Evolutionary conservation across 495 filamentous ascomycete species (phyloP).

Genomic region (Neurospora sp.): DNA sequence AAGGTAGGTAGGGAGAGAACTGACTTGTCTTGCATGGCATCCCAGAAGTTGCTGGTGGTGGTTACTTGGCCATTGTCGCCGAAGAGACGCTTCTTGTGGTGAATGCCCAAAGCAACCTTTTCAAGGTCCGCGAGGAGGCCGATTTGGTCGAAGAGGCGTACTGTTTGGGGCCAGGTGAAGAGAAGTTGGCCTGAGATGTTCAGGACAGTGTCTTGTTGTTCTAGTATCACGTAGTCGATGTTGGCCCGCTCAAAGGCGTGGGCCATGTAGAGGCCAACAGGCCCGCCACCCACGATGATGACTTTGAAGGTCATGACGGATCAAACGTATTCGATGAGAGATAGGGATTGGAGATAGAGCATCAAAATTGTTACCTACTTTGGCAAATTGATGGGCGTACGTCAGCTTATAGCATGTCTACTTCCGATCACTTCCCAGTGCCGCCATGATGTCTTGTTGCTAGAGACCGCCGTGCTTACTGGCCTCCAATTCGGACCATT

Average conservation of each 20-base stretch:
- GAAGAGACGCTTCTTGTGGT: conserved; percentile 38
- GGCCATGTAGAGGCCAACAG: conserved; percentile 39
- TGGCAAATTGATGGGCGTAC: neutral
- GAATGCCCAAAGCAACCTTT: conserved; percentile 50
- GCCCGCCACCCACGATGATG: conserved; percentile 43
- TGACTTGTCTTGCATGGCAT: conserved; percentile 4
- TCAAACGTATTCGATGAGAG: neutral
- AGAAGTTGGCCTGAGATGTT: conserved; percentile 27
- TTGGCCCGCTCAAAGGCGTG: conserved; percentile 28
- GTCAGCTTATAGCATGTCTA: neutral
- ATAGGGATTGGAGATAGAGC: neutral
- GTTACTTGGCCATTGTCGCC: conserved; percentile 7
- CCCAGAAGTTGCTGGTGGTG: neutral
- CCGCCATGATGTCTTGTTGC: neutral
- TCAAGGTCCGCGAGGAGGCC: conserved; percentile 24
- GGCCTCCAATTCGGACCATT: neutral
- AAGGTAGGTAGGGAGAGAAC: neutral
- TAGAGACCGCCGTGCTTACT: neutral
- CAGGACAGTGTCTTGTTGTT: conserved; percentile 23
- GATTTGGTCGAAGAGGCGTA: conserved; percentile 39
- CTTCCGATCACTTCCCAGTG: neutral
- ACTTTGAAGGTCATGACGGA: conserved; percentile 26
- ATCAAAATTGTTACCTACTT: no score
- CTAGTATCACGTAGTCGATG: conserved; percentile 42
- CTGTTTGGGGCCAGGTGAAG: conserved; percentile 27